Conservation (phyloP, 495 filamentous ascomycete species). For the Annulohypoxylon bovei region DNA sequence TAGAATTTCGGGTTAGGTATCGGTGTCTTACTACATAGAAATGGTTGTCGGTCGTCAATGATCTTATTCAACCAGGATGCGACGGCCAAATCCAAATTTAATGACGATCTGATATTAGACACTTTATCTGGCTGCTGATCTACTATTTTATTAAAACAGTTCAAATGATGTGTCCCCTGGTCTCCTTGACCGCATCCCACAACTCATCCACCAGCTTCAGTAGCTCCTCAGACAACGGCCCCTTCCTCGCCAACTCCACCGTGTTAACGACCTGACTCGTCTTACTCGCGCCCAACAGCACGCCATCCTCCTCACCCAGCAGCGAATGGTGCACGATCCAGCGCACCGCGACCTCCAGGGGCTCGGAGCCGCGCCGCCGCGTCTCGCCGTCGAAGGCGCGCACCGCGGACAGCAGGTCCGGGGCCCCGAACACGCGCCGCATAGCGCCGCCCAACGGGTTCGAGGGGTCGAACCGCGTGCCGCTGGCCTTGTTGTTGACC, state of each 20-base stretch:
- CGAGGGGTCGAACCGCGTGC: conserved; percentile 55
- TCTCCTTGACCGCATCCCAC: conserved; percentile 35
- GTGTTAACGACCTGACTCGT: conserved; percentile 63
- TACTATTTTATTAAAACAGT: background rate
- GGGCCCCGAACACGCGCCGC: conserved; percentile 55
- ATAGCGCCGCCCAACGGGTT: conserved; percentile 49
- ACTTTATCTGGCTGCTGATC: background rate
- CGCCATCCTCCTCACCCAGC: conserved; percentile 61
- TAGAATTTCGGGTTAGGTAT: conserved; percentile 10
- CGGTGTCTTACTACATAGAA: background rate
- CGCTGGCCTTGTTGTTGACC: conserved; percentile 30
- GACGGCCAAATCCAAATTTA: background rate
- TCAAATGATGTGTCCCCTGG: conserved; percentile 24
- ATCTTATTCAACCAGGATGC: conserved; percentile 30
- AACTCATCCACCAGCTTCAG: conserved; percentile 24
- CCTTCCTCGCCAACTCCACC: conserved; percentile 55
- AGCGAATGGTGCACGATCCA: conserved; percentile 66
- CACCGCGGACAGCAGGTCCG: conserved; percentile 50
- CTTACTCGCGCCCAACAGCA: conserved; percentile 63
- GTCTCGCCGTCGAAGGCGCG: conserved; percentile 59
- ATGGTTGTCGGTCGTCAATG: conserved; percentile 2
- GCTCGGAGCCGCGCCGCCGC: conserved; percentile 53
- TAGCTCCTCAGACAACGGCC: conserved; percentile 47
- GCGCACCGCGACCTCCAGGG: conserved; percentile 63
- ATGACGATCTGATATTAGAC: background rate